phyloP scores from a whole-genome alignment of 116 monocot species.

The Zostera marina region DNA sequence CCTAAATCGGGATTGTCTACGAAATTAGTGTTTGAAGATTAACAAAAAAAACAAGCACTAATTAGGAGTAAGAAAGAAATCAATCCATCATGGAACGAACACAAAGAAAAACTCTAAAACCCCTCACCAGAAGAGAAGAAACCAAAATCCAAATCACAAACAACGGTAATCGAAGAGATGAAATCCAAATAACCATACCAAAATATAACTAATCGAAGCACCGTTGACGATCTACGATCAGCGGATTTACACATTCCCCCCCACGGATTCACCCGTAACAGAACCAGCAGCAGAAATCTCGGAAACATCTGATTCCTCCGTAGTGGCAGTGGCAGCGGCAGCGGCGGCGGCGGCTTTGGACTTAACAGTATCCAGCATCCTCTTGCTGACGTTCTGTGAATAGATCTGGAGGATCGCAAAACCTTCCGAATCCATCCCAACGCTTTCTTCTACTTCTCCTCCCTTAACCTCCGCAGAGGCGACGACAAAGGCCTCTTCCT shows the following conservation, averaged over 20 bases:
- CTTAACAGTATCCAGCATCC: constrained; percentile 45
- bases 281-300: background rate
- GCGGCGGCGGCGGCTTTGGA: constrained; percentile 5
- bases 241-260: background rate
- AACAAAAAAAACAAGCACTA: too few relatives aligned
- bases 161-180: too few relatives aligned
- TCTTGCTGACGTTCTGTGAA: constrained; percentile 45
- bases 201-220: too few relatives aligned
- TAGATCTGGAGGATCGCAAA: constrained; percentile 30
- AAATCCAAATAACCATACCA: too few relatives aligned
- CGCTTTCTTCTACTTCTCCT: constrained; percentile 16
- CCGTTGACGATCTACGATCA: too few relatives aligned
- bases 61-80: too few relatives aligned
- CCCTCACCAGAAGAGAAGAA: too few relatives aligned
- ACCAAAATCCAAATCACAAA: too few relatives aligned
- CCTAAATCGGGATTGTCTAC: too few relatives aligned
- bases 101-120: too few relatives aligned
- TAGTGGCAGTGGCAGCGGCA: background rate
- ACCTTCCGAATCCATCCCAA: constrained; percentile 17
- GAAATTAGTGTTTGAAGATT: too few relatives aligned
- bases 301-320: background rate
- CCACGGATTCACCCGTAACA: background rate
- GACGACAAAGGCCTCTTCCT: constrained; percentile 44
- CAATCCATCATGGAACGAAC: too few relatives aligned
- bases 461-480: constrained; percentile 9